A percentile compares a stretch with the other conserved stretches of the same genome.
Evolutionary conservation across 1,284 basidiomycete genomes (phyloP).

Genomic region (Rhodotorula sp.): DNA sequence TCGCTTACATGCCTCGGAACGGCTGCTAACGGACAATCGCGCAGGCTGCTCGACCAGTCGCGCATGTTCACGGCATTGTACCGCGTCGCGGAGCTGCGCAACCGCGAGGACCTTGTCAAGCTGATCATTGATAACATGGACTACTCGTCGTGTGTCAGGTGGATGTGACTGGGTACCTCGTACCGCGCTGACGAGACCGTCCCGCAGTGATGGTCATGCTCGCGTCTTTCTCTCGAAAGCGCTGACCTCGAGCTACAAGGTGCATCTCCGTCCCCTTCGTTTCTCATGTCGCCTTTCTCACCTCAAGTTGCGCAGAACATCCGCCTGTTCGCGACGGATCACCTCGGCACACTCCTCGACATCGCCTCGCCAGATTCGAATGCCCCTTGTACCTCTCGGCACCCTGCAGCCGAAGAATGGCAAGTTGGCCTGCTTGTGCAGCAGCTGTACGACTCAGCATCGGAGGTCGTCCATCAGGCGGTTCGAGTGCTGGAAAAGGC

Average conservation of each 20-base stretch:
- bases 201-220: conserved; percentile 80
- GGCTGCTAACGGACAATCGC: neutral
- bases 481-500: conserved; percentile 85
- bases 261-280: conserved; percentile 45
- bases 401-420: conserved; percentile 71
- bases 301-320: conserved; percentile 61
- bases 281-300: neutral
- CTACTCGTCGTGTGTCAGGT: conserved; percentile 68
- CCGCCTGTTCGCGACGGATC: conserved; percentile 81
- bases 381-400: conserved; percentile 54
- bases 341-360: conserved; percentile 60
- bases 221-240: conserved; percentile 89
- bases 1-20: no score
- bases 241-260: conserved; percentile 84
- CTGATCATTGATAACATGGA: conserved; percentile 89
- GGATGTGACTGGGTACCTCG: neutral
- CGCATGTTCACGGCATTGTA: conserved; percentile 94
- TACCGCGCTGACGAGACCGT: conserved; percentile 9
- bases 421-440: conserved; percentile 83
- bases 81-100: conserved; percentile 82
- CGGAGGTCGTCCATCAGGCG: conserved; percentile 85
- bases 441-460: conserved; percentile 88
- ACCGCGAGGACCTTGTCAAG: conserved; percentile 86
- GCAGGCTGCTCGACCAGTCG: conserved; percentile 81
- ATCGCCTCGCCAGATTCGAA: neutral